phyloP scores from a whole-genome alignment of 192 early-diverging fungal genomes.

The Geranomyces variabilis region DNA sequence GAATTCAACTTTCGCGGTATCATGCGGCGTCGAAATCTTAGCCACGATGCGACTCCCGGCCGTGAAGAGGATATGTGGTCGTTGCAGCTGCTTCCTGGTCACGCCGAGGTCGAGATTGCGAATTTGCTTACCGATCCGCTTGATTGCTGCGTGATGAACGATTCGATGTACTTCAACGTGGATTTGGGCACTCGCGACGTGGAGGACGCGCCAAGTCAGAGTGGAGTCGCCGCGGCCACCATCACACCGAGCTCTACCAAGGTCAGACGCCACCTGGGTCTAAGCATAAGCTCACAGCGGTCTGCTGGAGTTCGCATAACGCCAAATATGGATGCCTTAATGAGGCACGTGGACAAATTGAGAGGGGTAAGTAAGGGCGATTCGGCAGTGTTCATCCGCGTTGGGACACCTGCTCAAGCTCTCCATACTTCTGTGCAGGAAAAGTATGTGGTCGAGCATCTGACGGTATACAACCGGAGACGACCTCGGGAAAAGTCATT shows the following conservation, averaged over 20 bases:
- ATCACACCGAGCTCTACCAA: background rate
- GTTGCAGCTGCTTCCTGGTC: slow-evolving; percentile 48
- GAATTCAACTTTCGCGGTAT: slow-evolving; percentile 42
- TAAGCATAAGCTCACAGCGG: slow-evolving; percentile 4
- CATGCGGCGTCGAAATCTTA: slow-evolving; percentile 29
- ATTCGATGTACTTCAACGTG: slow-evolving; percentile 72
- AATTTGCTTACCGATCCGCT: slow-evolving; percentile 61
- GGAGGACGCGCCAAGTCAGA: slow-evolving; percentile 9
- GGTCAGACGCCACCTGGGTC: background rate
- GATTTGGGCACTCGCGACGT: slow-evolving; percentile 36
- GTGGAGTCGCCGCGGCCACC: background rate
- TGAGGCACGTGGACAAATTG: slow-evolving; percentile 63
- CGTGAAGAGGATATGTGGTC: slow-evolving; percentile 55
- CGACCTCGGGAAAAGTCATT: slow-evolving; percentile 70
- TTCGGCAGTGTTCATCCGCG: background rate
- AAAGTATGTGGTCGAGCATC: slow-evolving; percentile 74
- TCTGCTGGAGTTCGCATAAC: slow-evolving; percentile 45
- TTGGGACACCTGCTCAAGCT: background rate
- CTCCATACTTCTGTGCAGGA: slow-evolving; percentile 52
- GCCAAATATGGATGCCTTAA: slow-evolving; percentile 58
- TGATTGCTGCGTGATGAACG: slow-evolving; percentile 71
- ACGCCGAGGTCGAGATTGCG: slow-evolving; percentile 50
- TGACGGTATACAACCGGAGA: slow-evolving; percentile 71
- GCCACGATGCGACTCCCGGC: slow-evolving; percentile 3
- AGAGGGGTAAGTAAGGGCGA: slow-evolving; percentile 50